Evolutionary conservation across 164 flowering plant species (phyloP).

Genomic region (Amborella trichopoda): DNA sequence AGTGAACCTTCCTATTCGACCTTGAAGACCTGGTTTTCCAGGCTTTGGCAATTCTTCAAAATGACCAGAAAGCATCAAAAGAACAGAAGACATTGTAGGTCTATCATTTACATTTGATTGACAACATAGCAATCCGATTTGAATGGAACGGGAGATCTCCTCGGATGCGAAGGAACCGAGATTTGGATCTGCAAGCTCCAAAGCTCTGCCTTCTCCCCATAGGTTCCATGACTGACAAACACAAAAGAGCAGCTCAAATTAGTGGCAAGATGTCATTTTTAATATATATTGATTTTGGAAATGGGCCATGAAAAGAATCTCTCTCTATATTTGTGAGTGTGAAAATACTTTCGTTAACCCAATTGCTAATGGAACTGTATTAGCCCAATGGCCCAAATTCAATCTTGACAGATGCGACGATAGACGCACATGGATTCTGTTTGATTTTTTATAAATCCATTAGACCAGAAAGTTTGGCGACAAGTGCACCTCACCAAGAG

Average conservation of each 20-base stretch:
- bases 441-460: too few relatives aligned
- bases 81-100: slow-evolving; percentile 1
- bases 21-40: background rate
- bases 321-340: too few relatives aligned
- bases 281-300: too few relatives aligned
- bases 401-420: too few relatives aligned
- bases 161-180: background rate
- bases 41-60: background rate
- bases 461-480: too few relatives aligned
- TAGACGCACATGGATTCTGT: too few relatives aligned
- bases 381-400: too few relatives aligned
- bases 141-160: background rate
- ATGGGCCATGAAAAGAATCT: too few relatives aligned
- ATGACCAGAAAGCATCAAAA: background rate
- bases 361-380: too few relatives aligned
- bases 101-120: background rate
- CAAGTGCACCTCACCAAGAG: too few relatives aligned
- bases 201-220: background rate
- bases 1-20: background rate
- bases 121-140: background rate
- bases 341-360: too few relatives aligned
- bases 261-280: too few relatives aligned
- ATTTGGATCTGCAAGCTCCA: background rate
- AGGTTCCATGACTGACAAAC: background rate
- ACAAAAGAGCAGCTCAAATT: background rate